Conservation (phyloP, 2,329 filamentous ascomycete genomes). For the Coccinonectria pachysandricola region DNA sequence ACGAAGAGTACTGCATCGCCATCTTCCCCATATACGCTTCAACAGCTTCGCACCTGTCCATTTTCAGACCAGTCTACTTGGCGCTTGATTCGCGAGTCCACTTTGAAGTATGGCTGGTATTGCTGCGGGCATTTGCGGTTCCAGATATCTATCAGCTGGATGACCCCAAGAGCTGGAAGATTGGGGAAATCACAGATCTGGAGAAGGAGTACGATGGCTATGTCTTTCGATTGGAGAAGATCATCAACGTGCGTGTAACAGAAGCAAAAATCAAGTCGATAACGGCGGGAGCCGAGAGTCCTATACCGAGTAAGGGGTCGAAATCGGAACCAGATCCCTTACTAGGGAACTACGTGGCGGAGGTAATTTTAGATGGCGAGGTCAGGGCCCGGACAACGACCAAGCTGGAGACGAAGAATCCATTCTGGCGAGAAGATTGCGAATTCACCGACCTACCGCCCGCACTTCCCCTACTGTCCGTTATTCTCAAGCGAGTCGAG, state of each 20-base stretch:
- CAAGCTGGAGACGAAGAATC: conserved; percentile 60
- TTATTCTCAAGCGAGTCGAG: conserved; percentile 60
- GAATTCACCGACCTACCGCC: conserved; percentile 66
- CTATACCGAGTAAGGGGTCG: conserved; percentile 11
- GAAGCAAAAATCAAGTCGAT: conserved; percentile 49
- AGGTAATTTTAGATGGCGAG: conserved; percentile 71
- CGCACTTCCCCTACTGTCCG: conserved; percentile 55
- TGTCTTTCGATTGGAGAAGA: conserved; percentile 53
- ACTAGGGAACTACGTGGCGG: conserved; percentile 64
- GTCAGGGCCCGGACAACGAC: conserved; percentile 65
- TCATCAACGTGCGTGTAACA: conserved; percentile 46
- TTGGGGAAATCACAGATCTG: conserved; percentile 30
- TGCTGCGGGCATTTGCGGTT: conserved; percentile 82
- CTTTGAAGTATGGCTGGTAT: conserved; percentile 96
- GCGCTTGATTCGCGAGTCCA: conserved; percentile 76
- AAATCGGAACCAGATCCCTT: conserved; percentile 31
- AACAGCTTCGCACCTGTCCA: conserved; percentile 59
- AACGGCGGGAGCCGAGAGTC: conserved; percentile 12
- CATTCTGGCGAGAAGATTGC: conserved; percentile 76
- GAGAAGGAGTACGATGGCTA: conserved; percentile 35
- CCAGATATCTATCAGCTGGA: conserved; percentile 75
- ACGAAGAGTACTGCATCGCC: conserved; percentile 87
- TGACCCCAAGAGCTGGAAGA: conserved; percentile 29
- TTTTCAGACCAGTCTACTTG: conserved; percentile 81
- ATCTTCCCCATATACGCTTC: conserved; percentile 90